Conservation (phyloP, 1,284 basidiomycete species). For the Ganoderma multipileum region DNA sequence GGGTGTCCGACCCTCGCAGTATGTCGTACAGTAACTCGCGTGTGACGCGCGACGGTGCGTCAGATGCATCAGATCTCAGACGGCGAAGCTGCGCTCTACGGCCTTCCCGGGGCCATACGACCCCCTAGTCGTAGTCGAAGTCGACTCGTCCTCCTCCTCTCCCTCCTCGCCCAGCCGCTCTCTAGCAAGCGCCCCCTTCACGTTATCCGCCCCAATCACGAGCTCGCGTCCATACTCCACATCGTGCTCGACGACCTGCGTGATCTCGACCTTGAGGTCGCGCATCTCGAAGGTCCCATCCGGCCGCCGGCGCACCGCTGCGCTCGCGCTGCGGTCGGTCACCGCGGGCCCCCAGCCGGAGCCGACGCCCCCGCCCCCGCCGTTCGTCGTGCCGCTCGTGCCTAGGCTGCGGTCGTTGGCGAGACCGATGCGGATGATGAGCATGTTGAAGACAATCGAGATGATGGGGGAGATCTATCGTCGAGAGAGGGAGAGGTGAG, state of each 20-base stretch:
- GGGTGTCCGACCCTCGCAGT: neutral
- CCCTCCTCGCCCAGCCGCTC: neutral
- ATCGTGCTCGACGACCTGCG: slow-evolving; percentile 9
- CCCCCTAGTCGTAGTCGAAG: neutral
- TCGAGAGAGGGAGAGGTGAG: no score
- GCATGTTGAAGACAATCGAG: slow-evolving; percentile 41
- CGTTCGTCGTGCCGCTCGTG: neutral
- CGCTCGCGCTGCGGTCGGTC: slow-evolving; percentile 16
- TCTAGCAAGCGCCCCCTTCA: neutral
- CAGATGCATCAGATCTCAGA: neutral
- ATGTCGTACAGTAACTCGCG: neutral
- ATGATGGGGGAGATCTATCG: slow-evolving; percentile 40
- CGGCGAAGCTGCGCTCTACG: slow-evolving; percentile 1
- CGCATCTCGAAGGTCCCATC: slow-evolving; percentile 23
- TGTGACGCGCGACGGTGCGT: neutral
- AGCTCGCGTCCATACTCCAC: neutral
- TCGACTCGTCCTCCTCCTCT: neutral
- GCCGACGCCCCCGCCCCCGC: neutral
- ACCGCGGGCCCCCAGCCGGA: neutral
- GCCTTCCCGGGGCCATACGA: neutral
- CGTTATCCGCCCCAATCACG: neutral
- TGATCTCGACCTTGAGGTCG: slow-evolving; percentile 20
- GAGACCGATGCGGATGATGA: slow-evolving; percentile 37
- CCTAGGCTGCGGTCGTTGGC: slow-evolving; percentile 26
- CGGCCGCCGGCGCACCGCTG: slow-evolving; percentile 15